Evolutionary conservation across 306 rosid genomes (phyloP).

Genomic region (Prunus armeniaca): DNA sequence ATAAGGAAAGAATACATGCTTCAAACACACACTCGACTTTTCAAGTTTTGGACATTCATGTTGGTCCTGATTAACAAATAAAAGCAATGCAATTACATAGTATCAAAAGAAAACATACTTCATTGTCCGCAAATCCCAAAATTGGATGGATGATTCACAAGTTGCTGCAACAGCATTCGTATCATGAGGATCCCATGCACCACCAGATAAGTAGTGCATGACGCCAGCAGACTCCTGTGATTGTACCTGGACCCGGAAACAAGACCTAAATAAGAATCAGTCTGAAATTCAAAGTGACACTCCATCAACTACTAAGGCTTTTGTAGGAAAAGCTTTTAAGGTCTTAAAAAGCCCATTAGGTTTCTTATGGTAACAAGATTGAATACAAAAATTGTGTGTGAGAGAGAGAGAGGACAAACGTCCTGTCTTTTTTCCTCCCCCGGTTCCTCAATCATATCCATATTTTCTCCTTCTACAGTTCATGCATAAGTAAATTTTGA

Average conservation of each 20-base stretch:
- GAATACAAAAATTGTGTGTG: not conserved
- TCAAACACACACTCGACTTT: conserved; percentile 11
- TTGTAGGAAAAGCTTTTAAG: not conserved
- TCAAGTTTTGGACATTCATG: not conserved
- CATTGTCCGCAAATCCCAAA: conserved; percentile 97
- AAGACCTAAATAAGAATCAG: conserved; percentile 30
- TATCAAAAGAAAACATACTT: conserved; percentile 50
- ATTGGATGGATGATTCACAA: conserved; percentile 78
- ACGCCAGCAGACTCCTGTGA: conserved; percentile 82
- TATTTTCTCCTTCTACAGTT: not conserved
- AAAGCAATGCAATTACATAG: conserved; percentile 1
- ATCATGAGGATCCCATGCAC: conserved; percentile 99
- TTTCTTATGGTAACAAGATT: not conserved
- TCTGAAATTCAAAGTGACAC: not conserved
- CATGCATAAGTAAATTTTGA: not conserved
- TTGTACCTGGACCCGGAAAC: conserved; percentile 56
- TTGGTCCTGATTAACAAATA: not conserved
- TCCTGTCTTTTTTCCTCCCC: not conserved
- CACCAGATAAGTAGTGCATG: conserved; percentile 83
- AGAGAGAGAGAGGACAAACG: not conserved
- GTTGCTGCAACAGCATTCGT: conserved; percentile 77
- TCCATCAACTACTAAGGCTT: not conserved
- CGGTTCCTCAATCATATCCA: not conserved
- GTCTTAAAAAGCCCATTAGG: not conserved
- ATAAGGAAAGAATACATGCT: conserved; percentile 3